These are phyloP conservation scores for Apiotrichum domesticum DNA, from an alignment of 1,284 basidiomycete genomes.

Conservation along the genomic window DNA sequence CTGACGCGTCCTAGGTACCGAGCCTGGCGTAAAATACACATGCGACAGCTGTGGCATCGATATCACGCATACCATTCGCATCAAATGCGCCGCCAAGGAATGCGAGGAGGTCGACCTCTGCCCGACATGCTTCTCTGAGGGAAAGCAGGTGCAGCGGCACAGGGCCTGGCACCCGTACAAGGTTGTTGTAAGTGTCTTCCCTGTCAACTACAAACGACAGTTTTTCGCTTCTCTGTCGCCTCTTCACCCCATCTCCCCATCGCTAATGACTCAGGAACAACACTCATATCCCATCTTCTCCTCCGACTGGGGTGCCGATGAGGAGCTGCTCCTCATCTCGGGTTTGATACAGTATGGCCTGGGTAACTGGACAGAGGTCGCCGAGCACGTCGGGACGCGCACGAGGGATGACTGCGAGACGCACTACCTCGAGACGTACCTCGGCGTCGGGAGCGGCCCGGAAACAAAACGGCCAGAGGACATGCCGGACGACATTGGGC, in stretches of 20 bases:
- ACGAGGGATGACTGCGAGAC: slow-evolving; percentile 90
- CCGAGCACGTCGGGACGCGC: slow-evolving; percentile 90
- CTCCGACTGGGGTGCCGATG: slow-evolving; percentile 96
- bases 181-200: slow-evolving; percentile 63
- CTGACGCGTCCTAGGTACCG: neutral
- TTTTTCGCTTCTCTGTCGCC: neutral
- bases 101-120: slow-evolving; percentile 84
- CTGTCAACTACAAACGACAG: neutral
- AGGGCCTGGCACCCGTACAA: slow-evolving; percentile 86
- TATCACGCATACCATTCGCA: slow-evolving; percentile 76
- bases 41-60: slow-evolving; percentile 47
- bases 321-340: slow-evolving; percentile 88
- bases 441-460: slow-evolving; percentile 47
- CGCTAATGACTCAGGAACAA: slow-evolving; percentile 60
- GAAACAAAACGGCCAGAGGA: slow-evolving; percentile 12
- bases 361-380: slow-evolving; percentile 96
- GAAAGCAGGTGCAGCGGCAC: slow-evolving; percentile 81
- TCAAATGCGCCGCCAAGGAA: slow-evolving; percentile 77
- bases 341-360: slow-evolving; percentile 84
- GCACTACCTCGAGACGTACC: slow-evolving; percentile 80
- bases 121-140: slow-evolving; percentile 82
- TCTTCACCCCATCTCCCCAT: too few species aligned
- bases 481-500: slow-evolving; percentile 2
- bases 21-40: slow-evolving; percentile 43
- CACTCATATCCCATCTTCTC: slow-evolving; percentile 94